Base-by-base conservation (phyloP, 495 filamentous ascomycete species). In the Cenococcum geophilum region DNA sequence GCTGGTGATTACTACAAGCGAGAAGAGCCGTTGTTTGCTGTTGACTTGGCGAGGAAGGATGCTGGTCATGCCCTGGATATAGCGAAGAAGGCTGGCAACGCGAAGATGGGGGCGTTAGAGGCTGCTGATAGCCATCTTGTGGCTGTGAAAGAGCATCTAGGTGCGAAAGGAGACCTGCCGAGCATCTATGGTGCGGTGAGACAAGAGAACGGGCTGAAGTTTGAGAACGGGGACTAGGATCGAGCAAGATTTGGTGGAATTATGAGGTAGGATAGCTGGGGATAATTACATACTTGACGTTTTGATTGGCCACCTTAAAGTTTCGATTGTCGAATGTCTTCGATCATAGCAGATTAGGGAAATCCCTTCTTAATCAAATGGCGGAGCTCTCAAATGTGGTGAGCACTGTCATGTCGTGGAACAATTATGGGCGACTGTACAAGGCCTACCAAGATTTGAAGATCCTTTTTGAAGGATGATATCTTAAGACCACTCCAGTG, bases 41-140 rank as follows among this genome's bases (percentile, higher is more conserved):
- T 92, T 8, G 88, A 95, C 72, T 72, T 96, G 56, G 91, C 91
- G 18, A 75, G 86, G 63, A 97, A 97, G 75, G 92, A 97, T 79
- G 82, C 86, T 36, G 71, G 85, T 10, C 92, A 96, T 80, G 88
- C 86, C 20, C 72, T 83, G 66, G 75, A 73, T 43, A 61, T 96
- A 68, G 91, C 88, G 2, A 72, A 83, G 60, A 73, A 73, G 37
- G 75, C 76, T 5, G 92, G 89, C 0, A 18, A 18, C 18, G 77
- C 80, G 62, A 76, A 76, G 59, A 73, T 96, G 78, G 77, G 79
- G 64, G 83, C 80, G 62, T 73, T 86, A 5, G 82, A 89, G 71
- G 79, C 87, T 9, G 85, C 78, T 2, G 86, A 91, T 74, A 74
- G 71, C 43, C 87, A 93, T 72, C 74, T 92, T 68, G 76, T 74